Percentiles rank a stretch among this genome's conserved stretches.
These are phyloP conservation scores for Groenewaldozyma salmanticensis DNA, from an alignment of 805 yeast species.

Conservation along the genomic window DNA sequence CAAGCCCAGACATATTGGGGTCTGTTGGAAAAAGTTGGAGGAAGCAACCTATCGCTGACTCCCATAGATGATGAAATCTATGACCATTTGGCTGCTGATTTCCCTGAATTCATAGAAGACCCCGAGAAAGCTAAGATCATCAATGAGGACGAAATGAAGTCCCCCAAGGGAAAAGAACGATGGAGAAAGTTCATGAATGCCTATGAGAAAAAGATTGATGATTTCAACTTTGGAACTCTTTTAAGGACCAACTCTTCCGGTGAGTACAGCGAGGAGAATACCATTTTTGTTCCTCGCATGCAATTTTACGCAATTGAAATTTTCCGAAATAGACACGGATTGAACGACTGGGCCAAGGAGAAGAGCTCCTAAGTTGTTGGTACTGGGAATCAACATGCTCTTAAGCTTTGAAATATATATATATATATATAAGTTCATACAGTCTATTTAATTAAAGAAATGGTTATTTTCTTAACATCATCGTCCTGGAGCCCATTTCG, in stretches of 20 bases:
- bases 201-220: slow-evolving; percentile 74
- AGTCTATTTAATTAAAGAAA: slow-evolving; percentile 2
- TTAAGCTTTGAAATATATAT: too few relatives aligned
- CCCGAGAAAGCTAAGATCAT: slow-evolving; percentile 47
- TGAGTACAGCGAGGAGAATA: slow-evolving; percentile 74
- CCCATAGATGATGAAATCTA: slow-evolving; percentile 31
- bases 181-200: slow-evolving; percentile 85
- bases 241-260: slow-evolving; percentile 61
- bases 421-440: too few relatives aligned
- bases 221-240: slow-evolving; percentile 91
- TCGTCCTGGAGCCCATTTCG: slow-evolving; percentile 4
- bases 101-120: slow-evolving; percentile 84
- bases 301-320: slow-evolving; percentile 94
- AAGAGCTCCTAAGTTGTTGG: slow-evolving; percentile 4
- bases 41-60: slow-evolving; percentile 47
- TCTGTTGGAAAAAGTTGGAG: slow-evolving; percentile 60
- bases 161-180: slow-evolving; percentile 64
- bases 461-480: slow-evolving; percentile 7
- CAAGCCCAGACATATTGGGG: slow-evolving; percentile 95
- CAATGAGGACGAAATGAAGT: slow-evolving; percentile 74
- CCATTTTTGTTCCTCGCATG: slow-evolving; percentile 83
- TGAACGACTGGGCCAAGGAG: slow-evolving; percentile 78
- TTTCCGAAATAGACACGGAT: slow-evolving; percentile 80
- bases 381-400: background rate
- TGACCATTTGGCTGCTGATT: slow-evolving; percentile 41